Evolutionary conservation across 2,329 filamentous ascomycete genomes (phyloP).

Genomic region (Epichloe festucae): DNA sequence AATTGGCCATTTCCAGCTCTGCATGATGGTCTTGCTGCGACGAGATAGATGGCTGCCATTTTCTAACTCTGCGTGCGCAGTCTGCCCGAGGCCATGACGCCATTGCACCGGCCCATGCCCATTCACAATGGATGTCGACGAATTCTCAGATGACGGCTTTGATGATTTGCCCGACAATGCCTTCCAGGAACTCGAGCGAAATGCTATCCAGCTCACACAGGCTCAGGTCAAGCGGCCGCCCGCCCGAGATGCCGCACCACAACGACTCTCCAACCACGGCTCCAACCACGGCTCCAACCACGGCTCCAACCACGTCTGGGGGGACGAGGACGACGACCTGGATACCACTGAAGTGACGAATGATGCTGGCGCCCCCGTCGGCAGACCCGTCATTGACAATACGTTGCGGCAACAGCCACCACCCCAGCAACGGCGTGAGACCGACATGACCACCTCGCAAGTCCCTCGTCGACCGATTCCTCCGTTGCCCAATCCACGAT

Average conservation of each 20-base stretch:
- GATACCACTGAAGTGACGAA: conserved; percentile 45
- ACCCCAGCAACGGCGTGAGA: conserved; percentile 16
- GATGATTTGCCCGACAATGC: conserved; percentile 45
- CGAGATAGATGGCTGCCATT: background rate
- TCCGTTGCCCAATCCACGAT: conserved; percentile 23
- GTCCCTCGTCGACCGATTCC: conserved; percentile 16
- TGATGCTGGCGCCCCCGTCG: conserved; percentile 27
- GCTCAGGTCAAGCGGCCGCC: conserved; percentile 15
- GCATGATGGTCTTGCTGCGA: background rate
- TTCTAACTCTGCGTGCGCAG: background rate
- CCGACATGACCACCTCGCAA: conserved; percentile 9
- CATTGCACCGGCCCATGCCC: conserved; percentile 8
- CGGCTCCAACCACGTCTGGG: conserved; percentile 16
- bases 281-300: conserved; percentile 18
- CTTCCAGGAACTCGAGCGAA: conserved; percentile 49
- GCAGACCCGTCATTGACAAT: conserved; percentile 23
- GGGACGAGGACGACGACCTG: conserved; percentile 43
- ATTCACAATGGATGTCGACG: conserved; percentile 32
- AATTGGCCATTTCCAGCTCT: background rate
- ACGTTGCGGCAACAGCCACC: conserved; percentile 21
- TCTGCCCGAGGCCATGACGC: conserved; percentile 7
- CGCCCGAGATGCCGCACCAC: conserved; percentile 11
- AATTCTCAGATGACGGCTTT: conserved; percentile 51
- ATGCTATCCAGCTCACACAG: conserved; percentile 49
- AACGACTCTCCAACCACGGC: conserved; percentile 11